Conservation (phyloP, 2,329 filamentous ascomycete species). For the Epichloe baconii region DNA sequence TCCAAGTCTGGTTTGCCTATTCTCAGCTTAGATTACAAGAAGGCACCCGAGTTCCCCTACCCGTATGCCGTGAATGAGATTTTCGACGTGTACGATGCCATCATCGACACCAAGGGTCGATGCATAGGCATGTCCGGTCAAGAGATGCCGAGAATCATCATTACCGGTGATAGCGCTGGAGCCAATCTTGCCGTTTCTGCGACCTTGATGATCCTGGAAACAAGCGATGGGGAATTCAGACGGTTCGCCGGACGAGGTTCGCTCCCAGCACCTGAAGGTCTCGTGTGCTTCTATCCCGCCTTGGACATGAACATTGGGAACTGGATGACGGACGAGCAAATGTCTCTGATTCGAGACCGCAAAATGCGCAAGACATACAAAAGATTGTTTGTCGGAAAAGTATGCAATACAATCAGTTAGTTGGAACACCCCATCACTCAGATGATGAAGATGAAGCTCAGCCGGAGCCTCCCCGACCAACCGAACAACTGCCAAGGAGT, state of each 20-base stretch:
- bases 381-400: conserved; percentile 72
- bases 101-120: conserved; percentile 24
- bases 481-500: conserved; percentile 12
- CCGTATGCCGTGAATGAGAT: conserved; percentile 36
- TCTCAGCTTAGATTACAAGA: conserved; percentile 73
- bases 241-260: conserved; percentile 28
- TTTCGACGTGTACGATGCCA: conserved; percentile 31
- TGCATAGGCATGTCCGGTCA: conserved; percentile 32
- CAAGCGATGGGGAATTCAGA: conserved; percentile 32
- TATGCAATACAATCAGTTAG: conserved; percentile 74
- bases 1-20: conserved; percentile 79
- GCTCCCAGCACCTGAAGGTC: conserved; percentile 62
- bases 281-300: conserved; percentile 79
- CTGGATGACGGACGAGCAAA: conserved; percentile 98
- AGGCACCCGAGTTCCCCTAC: conserved; percentile 37
- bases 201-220: conserved; percentile 81
- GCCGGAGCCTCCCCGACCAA: conserved; percentile 13
- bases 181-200: conserved; percentile 48
- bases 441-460: conserved; percentile 53
- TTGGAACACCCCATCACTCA: conserved; percentile 70
- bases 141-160: conserved; percentile 25
- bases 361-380: conserved; percentile 65
- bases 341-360: conserved; percentile 81
- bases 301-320: conserved; percentile 96
- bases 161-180: conserved; percentile 36